These are phyloP conservation scores for Pseudocercospora fuligena DNA, from an alignment of 2,329 filamentous ascomycete species.

Conservation along the genomic window DNA sequence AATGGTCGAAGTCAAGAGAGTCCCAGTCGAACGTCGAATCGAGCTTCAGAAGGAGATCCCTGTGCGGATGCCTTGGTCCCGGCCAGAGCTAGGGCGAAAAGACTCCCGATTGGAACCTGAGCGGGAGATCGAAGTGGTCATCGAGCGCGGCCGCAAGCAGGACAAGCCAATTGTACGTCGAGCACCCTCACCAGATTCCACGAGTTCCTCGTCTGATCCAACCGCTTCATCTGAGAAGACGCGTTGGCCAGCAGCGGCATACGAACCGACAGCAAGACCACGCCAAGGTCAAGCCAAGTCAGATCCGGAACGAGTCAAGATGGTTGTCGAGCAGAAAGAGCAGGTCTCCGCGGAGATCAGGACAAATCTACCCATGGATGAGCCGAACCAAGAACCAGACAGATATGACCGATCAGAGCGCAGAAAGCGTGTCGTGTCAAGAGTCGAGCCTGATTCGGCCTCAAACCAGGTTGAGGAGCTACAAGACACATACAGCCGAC, in stretches of 20 bases:
- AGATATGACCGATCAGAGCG: neutral
- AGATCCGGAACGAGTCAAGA: neutral
- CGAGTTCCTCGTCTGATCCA: neutral
- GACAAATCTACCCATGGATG: neutral
- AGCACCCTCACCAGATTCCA: neutral
- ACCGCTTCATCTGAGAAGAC: slow-evolving; percentile 22
- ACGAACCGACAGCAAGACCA: neutral
- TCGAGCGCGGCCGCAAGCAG: neutral
- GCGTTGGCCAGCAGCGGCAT: slow-evolving; percentile 16
- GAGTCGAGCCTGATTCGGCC: neutral
- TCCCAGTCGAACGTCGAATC: slow-evolving; percentile 34
- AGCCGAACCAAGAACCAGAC: neutral
- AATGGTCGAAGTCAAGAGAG: slow-evolving; percentile 29
- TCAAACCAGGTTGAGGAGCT: neutral
- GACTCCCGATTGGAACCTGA: slow-evolving; percentile 12
- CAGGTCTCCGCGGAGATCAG: neutral
- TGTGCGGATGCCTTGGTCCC: slow-evolving; percentile 24
- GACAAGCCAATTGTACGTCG: neutral
- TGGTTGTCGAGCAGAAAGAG: neutral
- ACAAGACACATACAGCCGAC: neutral
- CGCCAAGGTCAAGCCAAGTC: neutral
- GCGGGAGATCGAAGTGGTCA: neutral
- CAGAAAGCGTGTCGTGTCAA: neutral
- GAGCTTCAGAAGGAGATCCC: slow-evolving; percentile 27
- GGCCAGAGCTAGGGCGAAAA: slow-evolving; percentile 7